Percentiles rank a stretch among this genome's conserved stretches.
These are phyloP conservation scores for Chrysophaeum taylorii DNA, from an alignment of 352 stramenopile genomes.

Conservation along the genomic window DNA sequence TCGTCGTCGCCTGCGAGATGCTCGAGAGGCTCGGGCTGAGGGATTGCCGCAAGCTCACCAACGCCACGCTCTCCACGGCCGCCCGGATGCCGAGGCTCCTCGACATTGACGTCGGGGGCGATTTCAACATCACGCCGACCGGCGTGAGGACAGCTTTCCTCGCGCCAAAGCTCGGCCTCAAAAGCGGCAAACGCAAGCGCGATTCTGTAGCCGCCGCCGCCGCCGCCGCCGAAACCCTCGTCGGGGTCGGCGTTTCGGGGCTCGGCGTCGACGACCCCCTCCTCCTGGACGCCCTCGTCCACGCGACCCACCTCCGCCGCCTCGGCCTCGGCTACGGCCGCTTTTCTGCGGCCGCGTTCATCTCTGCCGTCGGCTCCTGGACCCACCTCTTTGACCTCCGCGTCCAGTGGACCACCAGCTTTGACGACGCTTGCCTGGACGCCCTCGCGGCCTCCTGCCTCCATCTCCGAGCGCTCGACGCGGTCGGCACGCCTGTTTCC, in stretches of 20 bases:
- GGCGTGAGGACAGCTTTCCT: neutral
- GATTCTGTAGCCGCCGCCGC: too few species aligned
- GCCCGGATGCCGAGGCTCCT: slow-evolving; percentile 38
- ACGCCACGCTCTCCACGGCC: slow-evolving; percentile 45
- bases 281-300: neutral
- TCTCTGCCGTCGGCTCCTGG: neutral
- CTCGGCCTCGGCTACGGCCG: neutral
- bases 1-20: slow-evolving; percentile 36
- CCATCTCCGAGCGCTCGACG: neutral
- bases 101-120: slow-evolving; percentile 66
- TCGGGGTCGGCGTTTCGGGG: neutral
- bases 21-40: slow-evolving; percentile 57
- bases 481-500: neutral
- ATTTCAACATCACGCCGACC: slow-evolving; percentile 43
- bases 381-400: neutral
- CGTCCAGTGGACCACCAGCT: neutral
- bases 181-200: too few species aligned
- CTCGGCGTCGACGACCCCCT: neutral
- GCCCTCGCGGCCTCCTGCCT: neutral
- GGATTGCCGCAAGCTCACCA: slow-evolving; percentile 69
- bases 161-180: neutral
- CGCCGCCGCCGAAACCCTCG: too few species aligned
- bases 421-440: neutral
- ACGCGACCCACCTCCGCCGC: neutral
- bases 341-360: neutral